phyloP scores from a whole-genome alignment of 2,329 filamentous ascomycete genomes.

The Coniochaeta prunicola region DNA sequence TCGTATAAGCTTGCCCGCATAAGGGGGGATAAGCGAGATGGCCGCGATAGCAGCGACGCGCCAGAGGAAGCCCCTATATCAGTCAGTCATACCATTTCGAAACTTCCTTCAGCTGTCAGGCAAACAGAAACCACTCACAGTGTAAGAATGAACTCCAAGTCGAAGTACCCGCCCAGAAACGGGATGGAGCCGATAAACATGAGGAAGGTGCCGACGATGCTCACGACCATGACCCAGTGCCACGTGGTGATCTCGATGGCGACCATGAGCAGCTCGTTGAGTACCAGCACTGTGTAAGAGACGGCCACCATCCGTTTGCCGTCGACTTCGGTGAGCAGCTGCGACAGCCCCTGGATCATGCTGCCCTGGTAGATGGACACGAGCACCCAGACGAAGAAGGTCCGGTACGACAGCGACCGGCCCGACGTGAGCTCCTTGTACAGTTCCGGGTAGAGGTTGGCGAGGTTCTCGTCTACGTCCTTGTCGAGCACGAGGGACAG shows the following conservation, averaged over 20 bases:
- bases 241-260: conserved; percentile 94
- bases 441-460: conserved; percentile 91
- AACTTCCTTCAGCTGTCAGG: neutral
- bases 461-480: conserved; percentile 89
- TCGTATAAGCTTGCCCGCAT: conserved; percentile 76
- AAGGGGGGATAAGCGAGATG: conserved; percentile 79
- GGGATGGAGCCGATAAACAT: conserved; percentile 79
- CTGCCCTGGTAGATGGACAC: conserved; percentile 93
- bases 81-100: neutral
- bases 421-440: conserved; percentile 96
- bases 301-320: conserved; percentile 76
- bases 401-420: conserved; percentile 79
- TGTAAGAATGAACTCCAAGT: conserved; percentile 70
- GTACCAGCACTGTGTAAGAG: conserved; percentile 81
- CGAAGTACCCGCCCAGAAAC: conserved; percentile 84
- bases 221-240: conserved; percentile 87
- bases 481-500: conserved; percentile 90
- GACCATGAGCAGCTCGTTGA: conserved; percentile 97
- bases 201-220: conserved; percentile 72
- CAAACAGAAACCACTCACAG: conserved; percentile 37
- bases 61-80: conserved; percentile 73
- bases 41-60: conserved; percentile 72
- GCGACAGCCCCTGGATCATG: conserved; percentile 90
- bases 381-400: conserved; percentile 94
- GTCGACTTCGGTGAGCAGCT: conserved; percentile 76